These are phyloP conservation scores for Eucalyptus camaldulensis DNA, from an alignment of 345 rosid species.

Conservation along the genomic window DNA sequence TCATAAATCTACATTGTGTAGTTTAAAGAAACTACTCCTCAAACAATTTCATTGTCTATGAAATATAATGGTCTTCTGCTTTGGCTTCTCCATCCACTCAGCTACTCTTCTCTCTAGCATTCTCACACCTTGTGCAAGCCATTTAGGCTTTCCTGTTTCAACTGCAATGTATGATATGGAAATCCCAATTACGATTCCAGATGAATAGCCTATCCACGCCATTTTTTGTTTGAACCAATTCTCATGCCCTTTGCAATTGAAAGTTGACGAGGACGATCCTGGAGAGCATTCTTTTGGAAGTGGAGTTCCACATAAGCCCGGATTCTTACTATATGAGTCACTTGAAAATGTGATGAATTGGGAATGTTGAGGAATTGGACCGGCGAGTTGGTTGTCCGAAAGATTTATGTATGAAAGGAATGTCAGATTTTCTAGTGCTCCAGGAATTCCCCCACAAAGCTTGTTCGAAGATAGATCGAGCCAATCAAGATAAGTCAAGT, in stretches of 20 bases:
- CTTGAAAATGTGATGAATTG: fast-evolving
- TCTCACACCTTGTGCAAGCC: not conserved
- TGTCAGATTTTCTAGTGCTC: no score
- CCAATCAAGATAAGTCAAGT: no score
- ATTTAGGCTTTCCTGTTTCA: not conserved
- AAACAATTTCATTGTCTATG: not conserved
- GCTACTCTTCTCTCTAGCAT: not conserved
- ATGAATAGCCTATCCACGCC: not conserved
- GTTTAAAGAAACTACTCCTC: not conserved
- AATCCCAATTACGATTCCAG: not conserved
- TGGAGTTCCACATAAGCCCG: not conserved
- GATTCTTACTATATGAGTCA: fast-evolving
- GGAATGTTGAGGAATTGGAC: fast-evolving
- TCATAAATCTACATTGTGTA: no score
- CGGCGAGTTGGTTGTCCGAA: not conserved
- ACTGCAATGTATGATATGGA: not conserved
- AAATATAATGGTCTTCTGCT: not conserved
- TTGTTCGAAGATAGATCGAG: no score
- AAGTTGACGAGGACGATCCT: fast-evolving
- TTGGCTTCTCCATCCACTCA: not conserved
- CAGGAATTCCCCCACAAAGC: no score
- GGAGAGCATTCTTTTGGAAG: not conserved
- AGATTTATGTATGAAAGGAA: no score
- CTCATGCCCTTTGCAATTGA: fast-evolving
- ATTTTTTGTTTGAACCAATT: not conserved